Conservation (phyloP, 176 grass and related monocot genomes). For the Cenchrus purpureus region DNA sequence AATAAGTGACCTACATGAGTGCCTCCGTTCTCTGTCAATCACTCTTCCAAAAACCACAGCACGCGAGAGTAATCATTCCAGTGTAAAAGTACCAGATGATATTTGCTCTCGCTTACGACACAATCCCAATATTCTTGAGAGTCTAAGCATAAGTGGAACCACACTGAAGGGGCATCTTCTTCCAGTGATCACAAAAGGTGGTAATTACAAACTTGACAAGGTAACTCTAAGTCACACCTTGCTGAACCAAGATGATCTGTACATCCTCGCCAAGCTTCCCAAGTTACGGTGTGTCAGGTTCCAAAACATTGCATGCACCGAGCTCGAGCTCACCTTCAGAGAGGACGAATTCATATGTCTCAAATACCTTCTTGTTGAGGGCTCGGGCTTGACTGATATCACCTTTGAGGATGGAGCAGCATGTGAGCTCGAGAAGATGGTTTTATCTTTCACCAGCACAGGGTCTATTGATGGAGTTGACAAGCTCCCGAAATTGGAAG, state of each 20-base stretch:
- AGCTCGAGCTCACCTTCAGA: not conserved
- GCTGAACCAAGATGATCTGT: not conserved
- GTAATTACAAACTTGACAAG: too few species aligned
- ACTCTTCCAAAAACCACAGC: not conserved
- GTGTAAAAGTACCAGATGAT: not conserved
- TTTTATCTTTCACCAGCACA: too few species aligned
- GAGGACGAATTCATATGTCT: not conserved
- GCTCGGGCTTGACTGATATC: not conserved
- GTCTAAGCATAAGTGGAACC: conserved; percentile 17
- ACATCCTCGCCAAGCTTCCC: not conserved
- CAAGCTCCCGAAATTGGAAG: not conserved
- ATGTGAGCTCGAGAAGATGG: not conserved
- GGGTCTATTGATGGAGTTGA: not conserved
- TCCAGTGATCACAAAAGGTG: not conserved
- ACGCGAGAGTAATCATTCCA: not conserved
- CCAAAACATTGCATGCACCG: not conserved
- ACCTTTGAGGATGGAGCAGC: not conserved
- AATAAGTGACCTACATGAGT: conserved; percentile 2
- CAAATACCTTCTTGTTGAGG: conserved; percentile 26
- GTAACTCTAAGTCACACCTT: not conserved
- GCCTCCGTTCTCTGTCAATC: conserved; percentile 4
- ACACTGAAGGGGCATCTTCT: not conserved
- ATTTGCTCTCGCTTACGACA: not conserved
- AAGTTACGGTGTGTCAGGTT: not conserved
- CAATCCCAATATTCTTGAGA: conserved; percentile 12